Percentiles rank a stretch among this genome's conserved stretches.
Evolutionary conservation across 768 basidiomycete genomes (phyloP).

Genomic region (Termitomyces sp.): DNA sequence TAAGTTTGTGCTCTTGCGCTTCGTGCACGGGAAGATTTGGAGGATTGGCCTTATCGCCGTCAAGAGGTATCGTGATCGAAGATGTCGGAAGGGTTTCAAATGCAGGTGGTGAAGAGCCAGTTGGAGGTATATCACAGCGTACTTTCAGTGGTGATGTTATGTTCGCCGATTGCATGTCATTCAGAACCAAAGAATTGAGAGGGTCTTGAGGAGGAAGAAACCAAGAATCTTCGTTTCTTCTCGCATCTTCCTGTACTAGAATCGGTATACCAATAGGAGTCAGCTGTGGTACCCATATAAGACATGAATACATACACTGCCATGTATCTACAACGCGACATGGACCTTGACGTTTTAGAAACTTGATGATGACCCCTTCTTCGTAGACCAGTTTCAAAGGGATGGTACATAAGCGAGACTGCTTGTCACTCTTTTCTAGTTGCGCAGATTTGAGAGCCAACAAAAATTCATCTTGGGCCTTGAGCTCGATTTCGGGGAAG

Average conservation of each 20-base stretch:
- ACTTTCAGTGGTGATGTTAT: not conserved
- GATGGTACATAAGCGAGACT: constrained; percentile 30
- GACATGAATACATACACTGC: constrained; percentile 29
- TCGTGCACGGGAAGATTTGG: not conserved
- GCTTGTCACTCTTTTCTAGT: constrained; percentile 27
- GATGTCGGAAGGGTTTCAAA: not conserved
- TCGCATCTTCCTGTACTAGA: constrained; percentile 15
- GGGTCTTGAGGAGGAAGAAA: constrained; percentile 25
- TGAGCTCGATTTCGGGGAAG: constrained; percentile 37
- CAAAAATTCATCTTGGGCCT: constrained; percentile 40
- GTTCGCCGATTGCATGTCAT: not conserved
- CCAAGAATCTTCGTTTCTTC: constrained; percentile 26
- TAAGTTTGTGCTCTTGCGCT: not conserved
- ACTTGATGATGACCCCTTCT: constrained; percentile 42
- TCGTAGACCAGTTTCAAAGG: constrained; percentile 41
- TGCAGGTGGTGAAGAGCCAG: not conserved
- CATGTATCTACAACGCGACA: constrained; percentile 37
- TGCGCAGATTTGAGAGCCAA: constrained; percentile 46
- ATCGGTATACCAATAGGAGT: not conserved
- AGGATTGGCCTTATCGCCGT: not conserved
- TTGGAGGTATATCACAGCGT: not conserved
- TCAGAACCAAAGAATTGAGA: constrained; percentile 3
- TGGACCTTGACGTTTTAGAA: constrained; percentile 28
- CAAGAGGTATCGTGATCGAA: not conserved
- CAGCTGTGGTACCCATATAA: not conserved